Percentiles rank a stretch among this genome's conserved stretches.
Conservation (phyloP, 805 yeast species). For the Suhomyces emberorum region DNA sequence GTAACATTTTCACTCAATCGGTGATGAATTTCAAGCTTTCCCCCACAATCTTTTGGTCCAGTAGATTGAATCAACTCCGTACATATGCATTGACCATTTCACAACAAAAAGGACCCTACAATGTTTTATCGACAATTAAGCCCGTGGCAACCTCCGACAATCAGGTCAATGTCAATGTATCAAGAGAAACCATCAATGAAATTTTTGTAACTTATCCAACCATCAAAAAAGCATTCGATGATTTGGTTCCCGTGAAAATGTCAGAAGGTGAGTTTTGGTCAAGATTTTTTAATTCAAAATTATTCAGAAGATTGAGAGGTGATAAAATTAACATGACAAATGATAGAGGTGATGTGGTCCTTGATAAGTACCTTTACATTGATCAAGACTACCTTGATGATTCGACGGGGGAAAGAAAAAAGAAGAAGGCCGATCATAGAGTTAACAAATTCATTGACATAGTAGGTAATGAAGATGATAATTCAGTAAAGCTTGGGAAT, state of each 20-base stretch:
- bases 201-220: conserved; percentile 92
- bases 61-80: conserved; percentile 72
- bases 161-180: conserved; percentile 87
- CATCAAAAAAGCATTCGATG: conserved; percentile 83
- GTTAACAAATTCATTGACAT: conserved; percentile 76
- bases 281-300: conserved; percentile 84
- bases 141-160: conserved; percentile 93
- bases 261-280: conserved; percentile 96
- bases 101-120: conserved; percentile 90
- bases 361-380: conserved; percentile 77
- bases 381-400: conserved; percentile 53
- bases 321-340: conserved; percentile 68
- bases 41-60: conserved; percentile 83
- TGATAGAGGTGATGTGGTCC: conserved; percentile 77
- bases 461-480: conserved; percentile 77
- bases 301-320: conserved; percentile 85
- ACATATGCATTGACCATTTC: conserved; percentile 82
- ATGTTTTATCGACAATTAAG: conserved; percentile 87
- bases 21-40: conserved; percentile 76
- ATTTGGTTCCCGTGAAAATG: conserved; percentile 77
- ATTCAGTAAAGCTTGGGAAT: conserved; percentile 72
- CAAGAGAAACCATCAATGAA: conserved; percentile 84
- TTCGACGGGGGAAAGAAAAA: conserved; percentile 35
- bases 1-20: conserved; percentile 80
- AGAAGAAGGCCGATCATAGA: conserved; percentile 23